Conservation (phyloP, 164 flowering plant genomes). For the Dillenia turbinata region DNA sequence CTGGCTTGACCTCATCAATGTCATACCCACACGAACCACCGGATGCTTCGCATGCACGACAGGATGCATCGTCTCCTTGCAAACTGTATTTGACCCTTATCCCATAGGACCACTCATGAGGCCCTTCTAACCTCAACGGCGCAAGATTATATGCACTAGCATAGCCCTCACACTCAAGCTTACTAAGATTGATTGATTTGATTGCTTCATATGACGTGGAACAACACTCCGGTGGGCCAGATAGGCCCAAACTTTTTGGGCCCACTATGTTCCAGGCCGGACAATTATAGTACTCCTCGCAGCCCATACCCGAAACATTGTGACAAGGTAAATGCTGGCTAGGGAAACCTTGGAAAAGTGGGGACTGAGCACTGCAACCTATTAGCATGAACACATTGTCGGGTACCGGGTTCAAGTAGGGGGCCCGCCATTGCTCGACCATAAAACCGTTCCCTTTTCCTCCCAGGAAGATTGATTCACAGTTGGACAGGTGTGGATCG, state of each 20-base stretch:
- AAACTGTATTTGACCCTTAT: constrained; percentile 71
- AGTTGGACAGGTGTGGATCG: constrained; percentile 80
- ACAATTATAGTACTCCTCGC: constrained; percentile 76
- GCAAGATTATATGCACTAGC: constrained; percentile 86
- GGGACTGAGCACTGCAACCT: constrained; percentile 70
- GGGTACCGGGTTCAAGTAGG: constrained; percentile 55
- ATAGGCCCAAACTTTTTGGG: constrained; percentile 22
- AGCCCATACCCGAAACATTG: constrained; percentile 86
- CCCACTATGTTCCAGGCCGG: constrained; percentile 58
- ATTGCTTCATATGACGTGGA: constrained; percentile 56
- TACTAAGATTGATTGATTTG: constrained; percentile 59
- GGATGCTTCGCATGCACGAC: constrained; percentile 80
- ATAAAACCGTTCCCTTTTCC: constrained; percentile 72
- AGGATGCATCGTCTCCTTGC: constrained; percentile 53
- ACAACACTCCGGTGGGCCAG: constrained; percentile 81
- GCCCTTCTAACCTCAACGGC: constrained; percentile 53
- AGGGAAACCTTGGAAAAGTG: constrained; percentile 89
- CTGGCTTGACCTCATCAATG: constrained; percentile 29
- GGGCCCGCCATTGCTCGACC: constrained; percentile 60
- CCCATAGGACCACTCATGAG: constrained; percentile 77
- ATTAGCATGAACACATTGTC: constrained; percentile 83
- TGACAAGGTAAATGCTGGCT: constrained; percentile 70
- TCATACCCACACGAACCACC: constrained; percentile 86
- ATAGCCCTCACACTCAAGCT: constrained; percentile 75
- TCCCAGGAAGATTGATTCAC: constrained; percentile 54